Base-by-base conservation (phyloP, 306 rosid species). In the Sophora flavescens region DNA sequence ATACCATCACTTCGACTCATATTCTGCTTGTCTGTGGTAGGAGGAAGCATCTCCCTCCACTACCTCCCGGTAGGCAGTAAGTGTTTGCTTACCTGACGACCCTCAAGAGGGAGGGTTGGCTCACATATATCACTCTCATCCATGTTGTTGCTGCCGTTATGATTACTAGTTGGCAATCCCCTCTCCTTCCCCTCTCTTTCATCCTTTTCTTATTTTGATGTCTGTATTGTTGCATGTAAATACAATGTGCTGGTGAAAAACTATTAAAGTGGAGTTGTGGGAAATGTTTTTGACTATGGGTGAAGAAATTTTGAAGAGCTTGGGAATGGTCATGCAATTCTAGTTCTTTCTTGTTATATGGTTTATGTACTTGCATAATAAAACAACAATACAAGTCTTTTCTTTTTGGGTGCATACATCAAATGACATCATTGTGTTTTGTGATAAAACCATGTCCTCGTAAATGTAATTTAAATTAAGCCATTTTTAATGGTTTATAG, bases 91-190 rank as follows among this genome's bases (percentile, higher is more conserved):
- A 81, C 45, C 12, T 85, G 4, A 64, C 78, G 81, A 78, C 81
- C 7, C 73, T 64, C 15, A 75, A 28, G 66, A 78, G 65, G 65
- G 65, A 30, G 3, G 32, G 32, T 30, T 30, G 81, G 81, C 73
- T 85, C 63, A 82, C 84, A 0, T 85, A 85, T 2, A 1, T 78
- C 28, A 68, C 84, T 14, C 88, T 85, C 9, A 3, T 85, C 7
- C 88, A 86, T 54, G 86, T 85, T 57, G 86, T 85, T 65, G 16
- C 84, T 4, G 88, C 86, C 2, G 86, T 85, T 53, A 54, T 85
- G 44, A 82, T 85, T 66, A 86, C 88, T 35, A 85, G 86, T 79
- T 84, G 86, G 88, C 84, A 75, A 82, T 63, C 18, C 44, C 3
- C 4, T 41, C 41, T 13, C 41, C 47, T 8, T 54, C 63, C 11